These are phyloP conservation scores for Millerozyma acaciae DNA, from an alignment of 805 yeast species.

Conservation along the genomic window DNA sequence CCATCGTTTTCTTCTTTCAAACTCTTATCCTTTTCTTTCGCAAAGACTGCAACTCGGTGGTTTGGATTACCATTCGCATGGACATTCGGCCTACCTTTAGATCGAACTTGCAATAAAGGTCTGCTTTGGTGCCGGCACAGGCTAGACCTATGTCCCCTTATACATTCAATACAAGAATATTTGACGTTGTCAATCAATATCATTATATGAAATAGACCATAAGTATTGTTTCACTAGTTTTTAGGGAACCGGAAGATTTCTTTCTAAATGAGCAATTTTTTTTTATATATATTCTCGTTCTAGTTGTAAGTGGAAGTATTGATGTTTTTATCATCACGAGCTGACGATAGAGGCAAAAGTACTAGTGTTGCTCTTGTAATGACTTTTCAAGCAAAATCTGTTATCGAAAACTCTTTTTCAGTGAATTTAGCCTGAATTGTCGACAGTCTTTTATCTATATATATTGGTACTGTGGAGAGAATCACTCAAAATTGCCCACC, in stretches of 20 bases:
- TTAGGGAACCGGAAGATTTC: background rate
- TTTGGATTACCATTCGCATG: conserved; percentile 46
- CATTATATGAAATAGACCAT: conserved; percentile 44
- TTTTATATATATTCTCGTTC: background rate
- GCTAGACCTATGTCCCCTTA: conserved; percentile 88
- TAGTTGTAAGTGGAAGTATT: too few species aligned
- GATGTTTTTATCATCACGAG: too few species aligned
- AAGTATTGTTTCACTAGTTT: background rate
- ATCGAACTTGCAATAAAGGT: conserved; percentile 78
- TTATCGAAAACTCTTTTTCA: too few species aligned
- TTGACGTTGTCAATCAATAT: conserved; percentile 75
- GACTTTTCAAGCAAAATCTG: too few species aligned
- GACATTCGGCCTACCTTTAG: conserved; percentile 82
- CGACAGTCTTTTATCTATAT: too few species aligned
- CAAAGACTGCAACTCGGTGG: conserved; percentile 59
- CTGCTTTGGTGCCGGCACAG: conserved; percentile 79
- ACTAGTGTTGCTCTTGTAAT: too few species aligned
- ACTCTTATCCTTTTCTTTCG: conserved; percentile 23
- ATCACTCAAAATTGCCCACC: too few species aligned
- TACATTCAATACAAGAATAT: conserved; percentile 82
- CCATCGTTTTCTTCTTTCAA: background rate
- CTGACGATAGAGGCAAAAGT: too few species aligned
- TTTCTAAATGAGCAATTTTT: conserved; percentile 4
- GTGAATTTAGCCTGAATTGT: too few species aligned
- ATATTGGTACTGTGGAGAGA: too few species aligned